Conservation (phyloP, 805 yeast species). For the Candida berthetii region DNA sequence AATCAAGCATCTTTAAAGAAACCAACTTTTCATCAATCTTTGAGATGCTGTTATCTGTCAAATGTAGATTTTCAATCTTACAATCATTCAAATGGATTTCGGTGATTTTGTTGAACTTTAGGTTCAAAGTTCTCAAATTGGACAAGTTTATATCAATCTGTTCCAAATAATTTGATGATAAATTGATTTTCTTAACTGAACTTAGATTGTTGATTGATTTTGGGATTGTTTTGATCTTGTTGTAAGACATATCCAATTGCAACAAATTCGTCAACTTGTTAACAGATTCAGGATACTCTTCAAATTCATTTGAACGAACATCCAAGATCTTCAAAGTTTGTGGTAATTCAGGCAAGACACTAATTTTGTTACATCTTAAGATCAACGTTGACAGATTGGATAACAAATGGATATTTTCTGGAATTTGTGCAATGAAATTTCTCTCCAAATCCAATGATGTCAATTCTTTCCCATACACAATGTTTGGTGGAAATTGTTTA, state of each 20-base stretch:
- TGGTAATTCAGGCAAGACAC: conserved; percentile 50
- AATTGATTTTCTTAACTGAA: conserved; percentile 60
- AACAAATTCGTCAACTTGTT: conserved; percentile 50
- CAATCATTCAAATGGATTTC: conserved; percentile 36
- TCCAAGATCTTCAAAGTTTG: conserved; percentile 57
- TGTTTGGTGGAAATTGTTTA: conserved; percentile 65
- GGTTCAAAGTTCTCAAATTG: conserved; percentile 64
- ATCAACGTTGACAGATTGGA: conserved; percentile 50
- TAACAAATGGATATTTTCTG: conserved; percentile 48
- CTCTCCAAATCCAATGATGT: conserved; percentile 68
- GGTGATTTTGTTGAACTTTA: conserved; percentile 60
- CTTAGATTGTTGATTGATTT: conserved; percentile 49
- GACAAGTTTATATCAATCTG: conserved; percentile 34
- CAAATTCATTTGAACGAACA: conserved; percentile 72
- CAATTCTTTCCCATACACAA: conserved; percentile 63
- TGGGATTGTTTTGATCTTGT: conserved; percentile 60
- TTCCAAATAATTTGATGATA: conserved; percentile 64
- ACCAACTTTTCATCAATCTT: conserved; percentile 59
- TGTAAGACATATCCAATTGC: conserved; percentile 78
- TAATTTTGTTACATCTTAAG: conserved; percentile 71
- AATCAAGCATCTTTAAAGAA: conserved; percentile 58
- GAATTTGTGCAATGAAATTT: conserved; percentile 64
- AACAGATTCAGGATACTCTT: conserved; percentile 57
- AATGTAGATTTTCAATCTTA: conserved; percentile 62
- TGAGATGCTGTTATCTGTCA: conserved; percentile 72